Evolutionary conservation across 2,329 filamentous ascomycete species (phyloP), one percentile per base, ranked within the genome.

Genomic region (Hysterium pulicare): DNA sequence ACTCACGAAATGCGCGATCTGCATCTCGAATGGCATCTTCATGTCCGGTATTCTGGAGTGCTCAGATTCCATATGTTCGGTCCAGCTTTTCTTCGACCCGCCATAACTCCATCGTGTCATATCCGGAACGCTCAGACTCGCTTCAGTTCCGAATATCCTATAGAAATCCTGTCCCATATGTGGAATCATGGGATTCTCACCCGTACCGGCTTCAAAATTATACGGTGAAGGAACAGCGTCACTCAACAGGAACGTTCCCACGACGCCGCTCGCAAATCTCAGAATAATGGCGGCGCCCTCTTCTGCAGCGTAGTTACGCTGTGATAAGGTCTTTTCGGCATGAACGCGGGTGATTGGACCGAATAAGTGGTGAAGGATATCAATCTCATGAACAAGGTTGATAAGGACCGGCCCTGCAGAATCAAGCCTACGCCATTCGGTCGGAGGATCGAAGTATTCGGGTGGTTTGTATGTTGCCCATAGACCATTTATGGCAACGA

Each of bases 311-410:
- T 74, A 71, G 0, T 64, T 62, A 1, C 79, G 67, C 24, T 72
- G 71, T 0, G 73, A 69, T 0, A 55, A 36, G 0, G 68, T 73
- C 38, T 67, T 62, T 49, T 82, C 74, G 0, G 75, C 78, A 24
- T 75, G 71, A 0, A 82, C 72, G 0, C 73, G 64, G 0, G 56
- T 54, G 20, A 83, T 75, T 0, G 75, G 71, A 0, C 78, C 77
- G 20, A 82, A 70, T 1, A 82, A 61, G 55, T 75, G 73, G 35
- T 81, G 78, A 15, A 83, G 62, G 0, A 81, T 61, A 46, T 82
- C 79, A 30, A 82, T 64, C 38, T 83, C 79, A 51, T 83, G 79
- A n/a, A 82, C 71, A 33, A 82, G 61, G 51, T 82, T 83, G 46
- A 81, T 81, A 2, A 75, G 62, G 6, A 82, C 61, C 0, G 75